Evolutionary conservation across 2,329 filamentous ascomycete species (phyloP).

Genomic region (Pyrenophora tritici-repentis): DNA sequence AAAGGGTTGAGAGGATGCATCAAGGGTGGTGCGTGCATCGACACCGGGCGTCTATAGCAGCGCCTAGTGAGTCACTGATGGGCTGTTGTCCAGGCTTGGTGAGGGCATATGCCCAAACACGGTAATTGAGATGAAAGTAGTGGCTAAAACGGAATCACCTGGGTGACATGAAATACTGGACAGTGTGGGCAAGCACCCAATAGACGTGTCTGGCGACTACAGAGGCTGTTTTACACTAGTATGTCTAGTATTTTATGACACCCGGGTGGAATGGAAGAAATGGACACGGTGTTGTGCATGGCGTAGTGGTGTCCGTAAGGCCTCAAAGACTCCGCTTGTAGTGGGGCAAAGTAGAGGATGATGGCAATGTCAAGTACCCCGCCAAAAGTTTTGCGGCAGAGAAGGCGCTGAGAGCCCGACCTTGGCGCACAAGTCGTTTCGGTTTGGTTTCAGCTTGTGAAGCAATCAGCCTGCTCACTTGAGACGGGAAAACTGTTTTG

Average conservation of each 20-base stretch:
- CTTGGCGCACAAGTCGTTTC: not conserved
- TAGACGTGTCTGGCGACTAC: no score
- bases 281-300: constrained; percentile 25
- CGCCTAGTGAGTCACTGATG: constrained; percentile 9
- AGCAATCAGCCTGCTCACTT: not conserved
- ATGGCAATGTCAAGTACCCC: constrained; percentile 20
- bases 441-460: not conserved
- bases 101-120: not conserved
- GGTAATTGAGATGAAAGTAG: not conserved
- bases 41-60: constrained; percentile 1
- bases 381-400: constrained; percentile 21
- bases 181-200: no score
- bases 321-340: constrained; percentile 11
- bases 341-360: constrained; percentile 18
- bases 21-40: no score
- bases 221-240: no score
- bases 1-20: no score
- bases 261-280: constrained; percentile 10
- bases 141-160: no score
- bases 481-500: no score
- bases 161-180: no score
- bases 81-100: constrained; percentile 1
- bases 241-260: no score
- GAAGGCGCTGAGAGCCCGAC: not conserved
- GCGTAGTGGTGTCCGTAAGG: constrained; percentile 11